phyloP scores from a whole-genome alignment of 2,329 filamentous ascomycete species.

The Colletotrichum camelliae region DNA sequence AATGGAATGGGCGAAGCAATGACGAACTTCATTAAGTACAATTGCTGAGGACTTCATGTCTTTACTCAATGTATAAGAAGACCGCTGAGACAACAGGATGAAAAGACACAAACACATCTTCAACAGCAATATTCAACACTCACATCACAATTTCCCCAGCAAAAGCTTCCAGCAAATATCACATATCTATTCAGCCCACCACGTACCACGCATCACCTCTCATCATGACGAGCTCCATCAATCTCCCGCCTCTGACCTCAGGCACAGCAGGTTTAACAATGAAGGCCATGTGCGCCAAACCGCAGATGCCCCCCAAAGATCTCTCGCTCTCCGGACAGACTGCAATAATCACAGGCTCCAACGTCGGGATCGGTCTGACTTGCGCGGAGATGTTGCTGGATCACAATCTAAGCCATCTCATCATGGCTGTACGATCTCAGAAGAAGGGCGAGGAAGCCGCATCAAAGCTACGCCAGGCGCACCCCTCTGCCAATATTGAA shows the following conservation, averaged over 20 bases:
- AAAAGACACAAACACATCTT: neutral
- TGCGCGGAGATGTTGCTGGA: constrained; percentile 43
- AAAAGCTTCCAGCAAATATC: neutral
- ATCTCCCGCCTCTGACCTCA: neutral
- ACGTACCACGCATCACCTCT: neutral
- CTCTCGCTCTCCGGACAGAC: constrained; percentile 38
- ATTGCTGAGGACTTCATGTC: neutral
- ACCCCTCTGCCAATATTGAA: constrained; percentile 38
- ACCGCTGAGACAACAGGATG: neutral
- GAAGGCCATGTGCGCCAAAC: constrained; percentile 28
- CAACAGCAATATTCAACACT: neutral
- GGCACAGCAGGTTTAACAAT: constrained; percentile 20
- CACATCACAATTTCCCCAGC: neutral
- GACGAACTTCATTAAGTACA: neutral
- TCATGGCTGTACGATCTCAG: constrained; percentile 51
- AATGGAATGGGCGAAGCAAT: neutral
- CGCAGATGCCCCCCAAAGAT: constrained; percentile 23
- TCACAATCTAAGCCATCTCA: constrained; percentile 42
- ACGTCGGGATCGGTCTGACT: constrained; percentile 54
- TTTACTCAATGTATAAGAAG: neutral
- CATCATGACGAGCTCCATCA: constrained; percentile 11
- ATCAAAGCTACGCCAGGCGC: constrained; percentile 29
- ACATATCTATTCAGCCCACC: neutral
- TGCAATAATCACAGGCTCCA: constrained; percentile 55
- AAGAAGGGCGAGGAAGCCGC: constrained; percentile 49